These are phyloP conservation scores for Mycena galericulata DNA, from an alignment of 768 basidiomycete genomes.

Conservation along the genomic window DNA sequence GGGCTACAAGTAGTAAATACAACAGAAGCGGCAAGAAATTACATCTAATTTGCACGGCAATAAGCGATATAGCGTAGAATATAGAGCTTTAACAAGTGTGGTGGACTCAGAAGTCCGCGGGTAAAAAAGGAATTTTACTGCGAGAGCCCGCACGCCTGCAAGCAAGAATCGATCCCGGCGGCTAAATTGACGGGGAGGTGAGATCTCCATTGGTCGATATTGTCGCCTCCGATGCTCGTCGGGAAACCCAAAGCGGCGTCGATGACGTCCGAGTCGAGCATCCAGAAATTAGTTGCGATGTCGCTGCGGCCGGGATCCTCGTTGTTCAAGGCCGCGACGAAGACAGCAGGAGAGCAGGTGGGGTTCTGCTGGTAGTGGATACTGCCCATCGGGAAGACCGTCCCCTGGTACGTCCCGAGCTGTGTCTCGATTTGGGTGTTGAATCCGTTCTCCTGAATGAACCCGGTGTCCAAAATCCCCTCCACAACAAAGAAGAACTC, in stretches of 20 bases:
- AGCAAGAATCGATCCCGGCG: background rate
- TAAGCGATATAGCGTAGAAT: too few species aligned
- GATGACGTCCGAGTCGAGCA: background rate
- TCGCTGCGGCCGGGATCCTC: constrained; percentile 4
- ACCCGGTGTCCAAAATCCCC: background rate
- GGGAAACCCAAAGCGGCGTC: constrained; percentile 2
- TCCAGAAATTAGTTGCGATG: background rate
- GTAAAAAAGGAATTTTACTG: background rate
- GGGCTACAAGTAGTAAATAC: too few species aligned
- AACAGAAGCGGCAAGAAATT: too few species aligned
- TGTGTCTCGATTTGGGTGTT: background rate
- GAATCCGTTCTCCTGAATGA: constrained; percentile 4
- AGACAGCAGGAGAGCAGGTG: background rate
- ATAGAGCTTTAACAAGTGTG: too few species aligned
- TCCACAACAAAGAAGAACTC: background rate
- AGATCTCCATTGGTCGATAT: background rate
- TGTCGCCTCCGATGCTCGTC: background rate
- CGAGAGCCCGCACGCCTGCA: background rate
- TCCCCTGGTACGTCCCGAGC: constrained; percentile 1
- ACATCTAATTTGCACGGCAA: too few species aligned
- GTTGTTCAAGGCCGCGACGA: background rate
- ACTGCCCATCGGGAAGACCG: constrained; percentile 1
- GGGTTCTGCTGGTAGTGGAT: constrained; percentile 9
- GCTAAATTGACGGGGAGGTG: background rate
- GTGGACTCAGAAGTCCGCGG: background rate